Conservation (phyloP, 2,329 filamentous ascomycete genomes). For the Ustulina deusta region DNA sequence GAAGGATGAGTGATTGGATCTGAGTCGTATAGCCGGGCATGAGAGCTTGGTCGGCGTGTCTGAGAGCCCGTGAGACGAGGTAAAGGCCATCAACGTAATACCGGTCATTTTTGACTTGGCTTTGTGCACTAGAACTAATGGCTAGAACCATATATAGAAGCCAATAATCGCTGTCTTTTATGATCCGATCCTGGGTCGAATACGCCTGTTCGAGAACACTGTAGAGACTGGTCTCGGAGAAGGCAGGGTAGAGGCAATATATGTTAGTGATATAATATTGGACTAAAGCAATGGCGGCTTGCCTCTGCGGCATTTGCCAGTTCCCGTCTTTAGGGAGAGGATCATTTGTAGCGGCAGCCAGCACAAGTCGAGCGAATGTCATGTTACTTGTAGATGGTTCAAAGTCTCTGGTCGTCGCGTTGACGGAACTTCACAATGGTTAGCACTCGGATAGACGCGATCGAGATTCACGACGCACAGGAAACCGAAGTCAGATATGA, state of each 20-base stretch:
- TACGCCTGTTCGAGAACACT: slow-evolving; percentile 86
- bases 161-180: slow-evolving; percentile 82
- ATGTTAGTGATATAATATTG: slow-evolving; percentile 89
- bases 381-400: slow-evolving; percentile 89
- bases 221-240: slow-evolving; percentile 82
- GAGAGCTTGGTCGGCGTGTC: slow-evolving; percentile 83
- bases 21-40: slow-evolving; percentile 86
- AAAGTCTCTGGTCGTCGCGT: slow-evolving; percentile 94
- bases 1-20: slow-evolving; percentile 86
- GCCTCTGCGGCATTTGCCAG: slow-evolving; percentile 75
- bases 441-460: slow-evolving; percentile 31
- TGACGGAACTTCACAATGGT: slow-evolving; percentile 75
- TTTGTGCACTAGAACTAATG: slow-evolving; percentile 80
- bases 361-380: slow-evolving; percentile 89
- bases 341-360: slow-evolving; percentile 84
- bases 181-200: slow-evolving; percentile 71
- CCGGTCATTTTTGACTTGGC: slow-evolving; percentile 73
- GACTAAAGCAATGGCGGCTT: slow-evolving; percentile 75
- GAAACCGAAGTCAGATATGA: slow-evolving; percentile 94
- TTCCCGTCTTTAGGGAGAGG: slow-evolving; percentile 72
- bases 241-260: slow-evolving; percentile 83
- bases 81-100: slow-evolving; percentile 69
- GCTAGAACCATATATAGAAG: slow-evolving; percentile 90
- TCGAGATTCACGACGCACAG: slow-evolving; percentile 66
- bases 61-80: slow-evolving; percentile 73